These are phyloP conservation scores for Blastomyces parvus DNA, from an alignment of 2,329 filamentous ascomycete genomes.

Conservation along the genomic window DNA sequence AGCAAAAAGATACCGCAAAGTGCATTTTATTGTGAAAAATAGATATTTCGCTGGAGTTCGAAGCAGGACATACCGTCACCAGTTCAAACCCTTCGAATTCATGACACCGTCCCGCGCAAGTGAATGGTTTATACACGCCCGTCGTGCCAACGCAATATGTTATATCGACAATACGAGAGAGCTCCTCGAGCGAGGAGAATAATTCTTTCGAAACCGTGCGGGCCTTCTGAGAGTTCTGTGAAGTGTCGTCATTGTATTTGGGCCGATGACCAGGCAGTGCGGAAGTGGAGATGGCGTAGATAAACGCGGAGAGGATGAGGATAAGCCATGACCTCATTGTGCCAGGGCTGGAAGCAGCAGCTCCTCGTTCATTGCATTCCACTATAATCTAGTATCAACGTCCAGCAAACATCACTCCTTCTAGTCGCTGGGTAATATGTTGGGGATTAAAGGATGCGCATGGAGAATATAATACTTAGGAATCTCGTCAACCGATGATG, in stretches of 20 bases:
- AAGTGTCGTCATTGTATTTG: not conserved
- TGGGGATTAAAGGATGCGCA: not conserved
- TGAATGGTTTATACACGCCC: conserved; percentile 73
- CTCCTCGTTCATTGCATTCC: not conserved
- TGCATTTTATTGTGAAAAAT: conserved; percentile 1
- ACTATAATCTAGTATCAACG: not conserved
- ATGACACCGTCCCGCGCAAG: conserved; percentile 71
- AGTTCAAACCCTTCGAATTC: conserved; percentile 76
- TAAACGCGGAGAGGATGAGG: conserved; percentile 3
- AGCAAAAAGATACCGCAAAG: not conserved
- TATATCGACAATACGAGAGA: conserved; percentile 87
- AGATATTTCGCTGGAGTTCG: not conserved
- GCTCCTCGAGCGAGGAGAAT: conserved; percentile 74
- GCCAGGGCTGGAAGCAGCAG: not conserved
- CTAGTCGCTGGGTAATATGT: not conserved
- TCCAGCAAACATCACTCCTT: no score
- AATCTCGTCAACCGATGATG: not conserved
- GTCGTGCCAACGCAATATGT: conserved; percentile 83
- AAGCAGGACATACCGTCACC: conserved; percentile 42
- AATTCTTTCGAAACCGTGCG: conserved; percentile 49
- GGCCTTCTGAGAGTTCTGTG: not conserved
- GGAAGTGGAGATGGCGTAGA: not conserved
- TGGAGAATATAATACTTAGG: not conserved
- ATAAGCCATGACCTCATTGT: conserved; percentile 2
- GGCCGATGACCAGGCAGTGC: not conserved